These are phyloP conservation scores for Aspergillus fumigatus DNA, from an alignment of 2,329 filamentous ascomycete genomes.

Conservation along the genomic window DNA sequence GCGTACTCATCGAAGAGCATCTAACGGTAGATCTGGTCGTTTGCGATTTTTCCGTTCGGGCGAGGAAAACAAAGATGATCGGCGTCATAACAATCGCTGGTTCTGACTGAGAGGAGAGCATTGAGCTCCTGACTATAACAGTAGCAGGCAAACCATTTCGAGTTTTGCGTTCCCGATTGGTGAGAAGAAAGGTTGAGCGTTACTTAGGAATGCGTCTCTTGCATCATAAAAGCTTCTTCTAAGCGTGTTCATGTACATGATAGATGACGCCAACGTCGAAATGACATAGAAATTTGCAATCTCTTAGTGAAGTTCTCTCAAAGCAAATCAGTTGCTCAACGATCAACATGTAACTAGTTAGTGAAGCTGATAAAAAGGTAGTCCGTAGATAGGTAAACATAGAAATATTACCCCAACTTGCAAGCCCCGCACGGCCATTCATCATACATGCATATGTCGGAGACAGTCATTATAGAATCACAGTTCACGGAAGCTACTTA, in stretches of 20 bases:
- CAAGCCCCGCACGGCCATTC: background rate
- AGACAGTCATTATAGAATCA: background rate
- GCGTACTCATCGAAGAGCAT: conserved; percentile 2
- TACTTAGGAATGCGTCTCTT: background rate
- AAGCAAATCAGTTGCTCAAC: background rate
- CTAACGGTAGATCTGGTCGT: conserved; percentile 5
- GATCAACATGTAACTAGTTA: background rate
- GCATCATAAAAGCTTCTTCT: background rate
- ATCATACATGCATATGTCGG: background rate
- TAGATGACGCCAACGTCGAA: background rate
- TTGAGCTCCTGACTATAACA: background rate
- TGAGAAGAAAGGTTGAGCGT: background rate
- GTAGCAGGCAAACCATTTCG: background rate
- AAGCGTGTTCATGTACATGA: background rate
- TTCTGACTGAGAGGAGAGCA: background rate
- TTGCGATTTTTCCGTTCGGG: conserved; percentile 1
- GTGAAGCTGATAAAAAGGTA: background rate
- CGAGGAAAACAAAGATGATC: background rate
- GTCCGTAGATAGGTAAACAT: background rate
- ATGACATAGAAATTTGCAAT: background rate
- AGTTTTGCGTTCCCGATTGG: background rate
- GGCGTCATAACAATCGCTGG: background rate
- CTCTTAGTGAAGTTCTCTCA: background rate
- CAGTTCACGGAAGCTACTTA: background rate
- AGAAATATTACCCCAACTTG: background rate